These are phyloP conservation scores for Epichloe sylvatica DNA, from an alignment of 2,329 filamentous ascomycete species.

Conservation along the genomic window DNA sequence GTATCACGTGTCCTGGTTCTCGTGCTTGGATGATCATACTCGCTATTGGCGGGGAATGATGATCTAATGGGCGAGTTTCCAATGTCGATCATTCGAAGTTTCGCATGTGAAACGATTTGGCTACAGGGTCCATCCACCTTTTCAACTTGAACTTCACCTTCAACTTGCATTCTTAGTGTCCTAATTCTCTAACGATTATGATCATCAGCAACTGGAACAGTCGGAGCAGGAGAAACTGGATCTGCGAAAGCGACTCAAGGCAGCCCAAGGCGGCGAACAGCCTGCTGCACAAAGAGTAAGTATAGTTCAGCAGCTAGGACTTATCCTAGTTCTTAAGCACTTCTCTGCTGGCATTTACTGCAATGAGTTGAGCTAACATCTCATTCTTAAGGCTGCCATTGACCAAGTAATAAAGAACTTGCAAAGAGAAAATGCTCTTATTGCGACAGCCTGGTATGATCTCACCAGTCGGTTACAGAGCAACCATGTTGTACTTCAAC, in stretches of 20 bases:
- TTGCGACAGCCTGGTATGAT: slow-evolving; percentile 78
- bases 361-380: background rate
- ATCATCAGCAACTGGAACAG: slow-evolving; percentile 41
- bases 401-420: slow-evolving; percentile 52
- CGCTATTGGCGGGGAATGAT: too few relatives aligned
- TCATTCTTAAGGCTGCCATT: slow-evolving; percentile 27
- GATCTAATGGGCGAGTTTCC: too few relatives aligned
- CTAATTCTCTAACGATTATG: slow-evolving; percentile 2
- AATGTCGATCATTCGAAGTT: too few relatives aligned
- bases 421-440: slow-evolving; percentile 63
- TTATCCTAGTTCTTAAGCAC: background rate
- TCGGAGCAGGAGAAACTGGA: slow-evolving; percentile 43
- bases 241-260: slow-evolving; percentile 40
- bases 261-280: slow-evolving; percentile 34
- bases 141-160: background rate
- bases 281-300: slow-evolving; percentile 40
- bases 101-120: background rate
- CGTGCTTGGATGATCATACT: too few relatives aligned
- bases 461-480: slow-evolving; percentile 65
- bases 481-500: slow-evolving; percentile 66
- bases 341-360: background rate
- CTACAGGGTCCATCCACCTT: background rate
- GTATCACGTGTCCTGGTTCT: too few relatives aligned
- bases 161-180: background rate
- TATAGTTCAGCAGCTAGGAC: slow-evolving; percentile 8